Conservation (phyloP, 2,329 filamentous ascomycete genomes). For the Phymatotrichopsis omnivora region DNA sequence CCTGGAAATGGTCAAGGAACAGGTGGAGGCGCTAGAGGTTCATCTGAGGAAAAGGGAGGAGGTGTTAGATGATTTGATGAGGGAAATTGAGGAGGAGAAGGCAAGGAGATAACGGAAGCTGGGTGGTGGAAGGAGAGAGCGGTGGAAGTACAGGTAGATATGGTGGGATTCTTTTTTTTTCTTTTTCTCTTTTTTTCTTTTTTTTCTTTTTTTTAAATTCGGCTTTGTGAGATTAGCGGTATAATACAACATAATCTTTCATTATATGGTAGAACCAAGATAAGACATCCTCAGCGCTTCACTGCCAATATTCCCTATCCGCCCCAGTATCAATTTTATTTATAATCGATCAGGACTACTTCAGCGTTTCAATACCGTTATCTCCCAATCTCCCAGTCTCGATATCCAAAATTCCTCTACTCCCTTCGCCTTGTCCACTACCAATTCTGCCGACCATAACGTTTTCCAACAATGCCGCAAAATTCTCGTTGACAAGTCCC, state of each 20-base stretch:
- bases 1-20: constrained; percentile 80
- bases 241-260: not conserved
- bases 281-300: not conserved
- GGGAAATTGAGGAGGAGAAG: constrained; percentile 83
- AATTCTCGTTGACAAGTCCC: constrained; percentile 53
- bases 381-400: not conserved
- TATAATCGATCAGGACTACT: no score
- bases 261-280: no score
- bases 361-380: no score
- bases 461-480: constrained; percentile 38
- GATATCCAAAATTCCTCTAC: not conserved
- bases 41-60: constrained; percentile 70
- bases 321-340: no score
- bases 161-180: constrained; percentile 5
- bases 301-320: no score
- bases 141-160: no score
- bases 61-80: constrained; percentile 62
- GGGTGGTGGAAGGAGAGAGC: not conserved
- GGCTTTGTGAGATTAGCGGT: not conserved
- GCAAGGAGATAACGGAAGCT: constrained; percentile 25
- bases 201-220: not conserved
- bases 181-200: constrained; percentile 1
- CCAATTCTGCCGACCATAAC: constrained; percentile 12
- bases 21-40: constrained; percentile 78
- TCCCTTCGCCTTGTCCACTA: not conserved